These are phyloP conservation scores for Penicillium silybi DNA, from an alignment of 495 filamentous ascomycete genomes.

Conservation along the genomic window DNA sequence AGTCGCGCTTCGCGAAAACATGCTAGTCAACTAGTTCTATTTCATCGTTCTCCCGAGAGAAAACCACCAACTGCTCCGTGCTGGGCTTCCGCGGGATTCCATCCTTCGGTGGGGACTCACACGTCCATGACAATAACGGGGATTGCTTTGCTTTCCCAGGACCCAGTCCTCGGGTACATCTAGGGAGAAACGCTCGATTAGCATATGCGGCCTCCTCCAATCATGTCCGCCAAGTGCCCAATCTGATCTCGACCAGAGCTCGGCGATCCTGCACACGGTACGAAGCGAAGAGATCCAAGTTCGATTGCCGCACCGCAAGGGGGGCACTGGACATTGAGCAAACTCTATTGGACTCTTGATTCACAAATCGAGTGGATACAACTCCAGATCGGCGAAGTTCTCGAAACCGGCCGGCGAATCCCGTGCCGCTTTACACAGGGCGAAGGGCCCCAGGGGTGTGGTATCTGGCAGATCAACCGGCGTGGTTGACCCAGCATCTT, in stretches of 20 bases:
- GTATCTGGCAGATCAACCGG: slow-evolving; percentile 2
- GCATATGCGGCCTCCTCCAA: not conserved
- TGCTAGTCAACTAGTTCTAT: too few species aligned
- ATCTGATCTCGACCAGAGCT: slow-evolving; percentile 1
- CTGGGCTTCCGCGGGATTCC: too few species aligned
- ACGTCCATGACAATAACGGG: not conserved
- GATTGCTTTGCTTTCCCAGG: slow-evolving; percentile 9
- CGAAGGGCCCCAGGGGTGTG: not conserved
- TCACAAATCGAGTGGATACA: slow-evolving; percentile 5
- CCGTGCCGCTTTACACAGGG: not conserved
- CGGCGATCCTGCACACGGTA: not conserved
- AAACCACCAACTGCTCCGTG: too few species aligned
- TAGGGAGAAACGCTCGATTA: not conserved
- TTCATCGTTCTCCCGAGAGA: too few species aligned
- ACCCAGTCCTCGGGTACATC: slow-evolving; percentile 13
- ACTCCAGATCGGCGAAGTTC: slow-evolving; percentile 8
- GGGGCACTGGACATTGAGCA: slow-evolving; percentile 5
- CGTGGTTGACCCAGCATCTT: not conserved
- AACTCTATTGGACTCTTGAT: slow-evolving; percentile 8
- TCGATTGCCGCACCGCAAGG: slow-evolving; percentile 11
- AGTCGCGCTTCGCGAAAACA: too few species aligned
- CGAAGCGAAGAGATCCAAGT: not conserved
- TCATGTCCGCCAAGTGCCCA: not conserved
- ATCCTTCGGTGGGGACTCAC: not conserved
- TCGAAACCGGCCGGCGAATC: slow-evolving; percentile 8